A percentile compares a stretch with the other conserved stretches of the same genome.
Evolutionary conservation across 2,329 filamentous ascomycete genomes (phyloP).

Genomic region (Phialocephala sp.): DNA sequence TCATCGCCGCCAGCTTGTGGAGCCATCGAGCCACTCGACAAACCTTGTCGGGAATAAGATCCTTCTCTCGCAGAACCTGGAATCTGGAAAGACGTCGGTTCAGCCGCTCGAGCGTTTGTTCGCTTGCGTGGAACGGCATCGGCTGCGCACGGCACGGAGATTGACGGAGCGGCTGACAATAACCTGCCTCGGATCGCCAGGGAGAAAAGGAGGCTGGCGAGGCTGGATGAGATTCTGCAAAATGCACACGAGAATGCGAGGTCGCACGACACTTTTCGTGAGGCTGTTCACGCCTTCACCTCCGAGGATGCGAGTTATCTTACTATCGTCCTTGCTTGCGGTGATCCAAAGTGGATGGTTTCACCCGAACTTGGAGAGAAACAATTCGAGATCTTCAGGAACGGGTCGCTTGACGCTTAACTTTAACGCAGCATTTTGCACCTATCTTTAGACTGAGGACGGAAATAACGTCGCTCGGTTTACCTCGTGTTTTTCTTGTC

Average conservation of each 20-base stretch:
- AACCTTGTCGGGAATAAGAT: background rate
- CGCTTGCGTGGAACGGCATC: background rate
- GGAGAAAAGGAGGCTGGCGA: background rate
- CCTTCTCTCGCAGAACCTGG: slow-evolving; percentile 2
- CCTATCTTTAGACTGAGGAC: background rate
- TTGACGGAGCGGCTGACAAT: slow-evolving; percentile 3
- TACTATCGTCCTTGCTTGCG: background rate
- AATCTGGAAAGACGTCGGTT: background rate
- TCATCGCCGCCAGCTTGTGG: background rate
- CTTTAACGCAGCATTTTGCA: background rate
- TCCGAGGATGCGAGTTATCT: background rate
- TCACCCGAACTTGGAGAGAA: background rate
- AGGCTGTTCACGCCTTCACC: background rate
- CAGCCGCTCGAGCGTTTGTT: background rate
- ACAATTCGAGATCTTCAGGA: background rate
- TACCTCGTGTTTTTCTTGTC: background rate
- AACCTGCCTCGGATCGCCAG: slow-evolving; percentile 4
- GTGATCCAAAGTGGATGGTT: slow-evolving; percentile 6
- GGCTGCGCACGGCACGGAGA: slow-evolving; percentile 1
- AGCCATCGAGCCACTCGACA: background rate
- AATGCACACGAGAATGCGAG: background rate
- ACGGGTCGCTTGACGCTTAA: background rate
- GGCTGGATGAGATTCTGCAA: background rate
- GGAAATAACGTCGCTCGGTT: background rate
- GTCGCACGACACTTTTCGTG: background rate